Percentiles rank a stretch among this genome's conserved stretches.
These are phyloP conservation scores for Termitomyces sp. DNA, from an alignment of 768 basidiomycete genomes.

Conservation along the genomic window DNA sequence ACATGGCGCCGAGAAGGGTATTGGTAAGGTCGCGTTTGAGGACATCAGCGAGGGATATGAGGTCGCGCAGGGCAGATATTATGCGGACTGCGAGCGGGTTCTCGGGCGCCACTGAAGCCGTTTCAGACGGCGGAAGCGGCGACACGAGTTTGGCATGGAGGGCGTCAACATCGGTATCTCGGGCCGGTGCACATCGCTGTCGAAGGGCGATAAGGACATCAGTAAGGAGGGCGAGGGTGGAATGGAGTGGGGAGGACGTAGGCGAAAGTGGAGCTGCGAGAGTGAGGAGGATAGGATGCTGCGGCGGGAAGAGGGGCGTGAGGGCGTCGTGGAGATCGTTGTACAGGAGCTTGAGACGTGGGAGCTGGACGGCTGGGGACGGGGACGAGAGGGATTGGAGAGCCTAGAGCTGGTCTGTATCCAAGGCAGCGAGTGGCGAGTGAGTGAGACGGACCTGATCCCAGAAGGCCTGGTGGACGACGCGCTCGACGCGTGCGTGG, in stretches of 20 bases:
- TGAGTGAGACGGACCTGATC: slow-evolving; percentile 37
- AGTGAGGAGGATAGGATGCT: slow-evolving; percentile 43
- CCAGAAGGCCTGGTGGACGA: slow-evolving; percentile 70
- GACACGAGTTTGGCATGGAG: slow-evolving; percentile 26
- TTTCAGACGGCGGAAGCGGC: slow-evolving; percentile 5
- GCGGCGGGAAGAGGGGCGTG: slow-evolving; percentile 51
- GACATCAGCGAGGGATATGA: slow-evolving; percentile 48
- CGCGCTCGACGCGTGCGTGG: slow-evolving; percentile 41
- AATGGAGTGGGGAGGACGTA: slow-evolving; percentile 61
- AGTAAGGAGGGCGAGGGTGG: slow-evolving; percentile 47
- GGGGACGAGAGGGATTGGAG: slow-evolving; percentile 49
- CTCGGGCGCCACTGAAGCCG: neutral
- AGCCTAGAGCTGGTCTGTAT: slow-evolving; percentile 33
- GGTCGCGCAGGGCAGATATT: slow-evolving; percentile 40
- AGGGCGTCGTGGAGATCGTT: slow-evolving; percentile 47
- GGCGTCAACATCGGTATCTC: slow-evolving; percentile 50
- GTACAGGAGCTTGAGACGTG: slow-evolving; percentile 54
- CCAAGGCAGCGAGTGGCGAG: neutral
- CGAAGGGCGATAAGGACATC: slow-evolving; percentile 49
- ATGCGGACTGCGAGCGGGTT: slow-evolving; percentile 40
- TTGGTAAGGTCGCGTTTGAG: slow-evolving; percentile 70
- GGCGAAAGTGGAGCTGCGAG: slow-evolving; percentile 61
- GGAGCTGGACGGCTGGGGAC: slow-evolving; percentile 53
- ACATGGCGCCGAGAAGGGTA: slow-evolving; percentile 61
- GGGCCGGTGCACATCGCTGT: slow-evolving; percentile 61